Conservation (phyloP, 805 yeast genomes). For the Metschnikowia cerradonensis region DNA sequence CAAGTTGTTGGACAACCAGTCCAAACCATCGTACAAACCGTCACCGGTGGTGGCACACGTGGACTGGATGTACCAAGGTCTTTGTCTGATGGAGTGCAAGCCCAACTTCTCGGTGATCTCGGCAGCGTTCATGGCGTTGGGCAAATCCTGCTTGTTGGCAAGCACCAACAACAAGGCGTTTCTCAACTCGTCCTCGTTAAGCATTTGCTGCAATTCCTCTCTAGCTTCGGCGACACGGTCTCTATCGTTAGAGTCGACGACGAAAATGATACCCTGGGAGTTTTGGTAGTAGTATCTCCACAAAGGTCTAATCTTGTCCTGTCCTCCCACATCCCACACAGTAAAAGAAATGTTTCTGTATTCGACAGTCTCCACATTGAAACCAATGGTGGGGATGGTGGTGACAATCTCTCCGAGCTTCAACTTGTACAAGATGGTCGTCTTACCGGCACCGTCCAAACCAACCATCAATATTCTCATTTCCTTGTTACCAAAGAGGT, state of each 20-base stretch:
- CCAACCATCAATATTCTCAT: slow-evolving; percentile 99
- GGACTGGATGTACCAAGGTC: slow-evolving; percentile 99
- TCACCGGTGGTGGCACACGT: slow-evolving; percentile 99
- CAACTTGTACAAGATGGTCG: slow-evolving; percentile 91
- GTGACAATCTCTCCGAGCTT: slow-evolving; percentile 95
- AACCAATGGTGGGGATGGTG: slow-evolving; percentile 95
- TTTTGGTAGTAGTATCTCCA: slow-evolving; percentile 99
- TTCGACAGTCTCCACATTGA: slow-evolving; percentile 96
- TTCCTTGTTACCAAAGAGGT: slow-evolving; percentile 95
- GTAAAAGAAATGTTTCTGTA: slow-evolving; percentile 95
- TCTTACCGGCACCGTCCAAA: slow-evolving; percentile 97
- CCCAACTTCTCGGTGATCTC: slow-evolving; percentile 97
- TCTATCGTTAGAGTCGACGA: slow-evolving; percentile 96
- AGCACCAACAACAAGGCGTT: slow-evolving; percentile 92
- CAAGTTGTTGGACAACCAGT: slow-evolving; percentile 25
- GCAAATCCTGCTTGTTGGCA: slow-evolving; percentile 98
- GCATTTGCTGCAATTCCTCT: slow-evolving; percentile 97
- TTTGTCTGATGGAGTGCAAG: slow-evolving; percentile 93
- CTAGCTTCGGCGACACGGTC: slow-evolving; percentile 97
- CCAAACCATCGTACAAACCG: slow-evolving; percentile 49
- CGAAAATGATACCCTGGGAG: slow-evolving; percentile 97
- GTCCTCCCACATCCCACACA: slow-evolving; percentile 99
- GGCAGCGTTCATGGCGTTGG: slow-evolving; percentile 98
- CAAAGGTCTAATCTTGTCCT: slow-evolving; percentile 95
- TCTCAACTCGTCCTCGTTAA: slow-evolving; percentile 96